phyloP scores from a whole-genome alignment of 2,329 filamentous ascomycete species.

The Colletotrichum trifolii region DNA sequence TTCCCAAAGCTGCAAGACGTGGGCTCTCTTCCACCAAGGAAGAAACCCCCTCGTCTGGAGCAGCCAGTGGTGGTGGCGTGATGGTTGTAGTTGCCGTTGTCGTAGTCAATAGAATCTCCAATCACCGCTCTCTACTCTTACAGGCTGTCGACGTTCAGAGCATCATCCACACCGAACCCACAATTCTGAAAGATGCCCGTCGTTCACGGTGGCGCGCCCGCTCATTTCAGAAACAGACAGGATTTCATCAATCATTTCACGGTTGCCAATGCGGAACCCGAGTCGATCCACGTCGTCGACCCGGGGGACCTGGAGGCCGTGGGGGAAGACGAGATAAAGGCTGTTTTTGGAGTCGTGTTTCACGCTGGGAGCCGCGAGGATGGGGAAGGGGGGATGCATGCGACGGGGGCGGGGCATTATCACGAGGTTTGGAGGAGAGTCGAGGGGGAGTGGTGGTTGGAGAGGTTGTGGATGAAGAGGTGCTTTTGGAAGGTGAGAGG shows the following conservation, averaged over 20 bases:
- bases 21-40: neutral
- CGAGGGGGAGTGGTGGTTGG: slow-evolving; percentile 32
- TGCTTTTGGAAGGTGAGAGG: slow-evolving; percentile 19
- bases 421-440: slow-evolving; percentile 31
- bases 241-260: slow-evolving; percentile 23
- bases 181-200: neutral
- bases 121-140: neutral
- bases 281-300: slow-evolving; percentile 25
- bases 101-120: neutral
- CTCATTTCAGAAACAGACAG: slow-evolving; percentile 10
- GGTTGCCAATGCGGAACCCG: neutral
- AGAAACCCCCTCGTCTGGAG: neutral
- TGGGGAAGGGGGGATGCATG: neutral
- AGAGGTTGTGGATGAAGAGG: slow-evolving; percentile 30
- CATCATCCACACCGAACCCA: neutral
- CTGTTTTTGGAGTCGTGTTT: slow-evolving; percentile 25
- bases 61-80: neutral
- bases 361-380: slow-evolving; percentile 16
- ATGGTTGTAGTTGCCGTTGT: neutral
- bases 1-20: neutral
- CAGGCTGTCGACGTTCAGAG: neutral
- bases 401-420: slow-evolving; percentile 31
- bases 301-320: slow-evolving; percentile 26
- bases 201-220: neutral
- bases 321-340: slow-evolving; percentile 33